phyloP scores from a whole-genome alignment of 305 asterid genomes.

The Salvia sclarea region DNA sequence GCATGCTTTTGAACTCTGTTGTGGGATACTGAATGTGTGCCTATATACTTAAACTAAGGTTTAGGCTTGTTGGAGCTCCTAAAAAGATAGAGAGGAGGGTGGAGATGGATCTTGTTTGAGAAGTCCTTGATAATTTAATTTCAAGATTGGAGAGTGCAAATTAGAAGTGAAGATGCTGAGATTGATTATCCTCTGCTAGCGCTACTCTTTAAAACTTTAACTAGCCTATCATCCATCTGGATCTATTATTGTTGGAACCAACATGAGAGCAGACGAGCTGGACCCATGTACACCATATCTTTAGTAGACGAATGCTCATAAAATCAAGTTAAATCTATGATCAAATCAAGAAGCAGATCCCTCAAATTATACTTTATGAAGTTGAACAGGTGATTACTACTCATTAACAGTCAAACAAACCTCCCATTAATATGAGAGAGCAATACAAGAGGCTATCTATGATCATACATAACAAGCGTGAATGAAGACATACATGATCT shows the following conservation, averaged over 20 bases:
- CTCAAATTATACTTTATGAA: background rate
- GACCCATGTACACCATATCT: background rate
- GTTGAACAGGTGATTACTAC: slow-evolving; percentile 2
- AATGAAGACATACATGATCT: slow-evolving; percentile 17
- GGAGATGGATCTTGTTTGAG: background rate
- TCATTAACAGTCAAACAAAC: background rate
- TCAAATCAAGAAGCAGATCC: background rate
- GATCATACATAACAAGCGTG: slow-evolving; percentile 16
- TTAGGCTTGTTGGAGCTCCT: background rate
- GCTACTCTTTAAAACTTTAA: background rate
- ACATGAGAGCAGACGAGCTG: background rate
- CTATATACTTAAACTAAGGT: background rate
- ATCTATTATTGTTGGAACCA: background rate
- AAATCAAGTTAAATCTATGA: background rate
- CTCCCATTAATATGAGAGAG: background rate
- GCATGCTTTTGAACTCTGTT: background rate
- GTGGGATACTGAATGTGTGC: background rate
- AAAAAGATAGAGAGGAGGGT: background rate
- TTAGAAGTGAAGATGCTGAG: background rate
- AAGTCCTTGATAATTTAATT: background rate
- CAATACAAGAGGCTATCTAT: slow-evolving; percentile 13
- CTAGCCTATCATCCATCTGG: background rate
- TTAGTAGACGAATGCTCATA: background rate
- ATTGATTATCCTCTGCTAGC: background rate
- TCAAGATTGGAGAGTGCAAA: background rate